phyloP scores from a whole-genome alignment of 192 early-diverging fungal species.

The Funneliformis mosseae region DNA sequence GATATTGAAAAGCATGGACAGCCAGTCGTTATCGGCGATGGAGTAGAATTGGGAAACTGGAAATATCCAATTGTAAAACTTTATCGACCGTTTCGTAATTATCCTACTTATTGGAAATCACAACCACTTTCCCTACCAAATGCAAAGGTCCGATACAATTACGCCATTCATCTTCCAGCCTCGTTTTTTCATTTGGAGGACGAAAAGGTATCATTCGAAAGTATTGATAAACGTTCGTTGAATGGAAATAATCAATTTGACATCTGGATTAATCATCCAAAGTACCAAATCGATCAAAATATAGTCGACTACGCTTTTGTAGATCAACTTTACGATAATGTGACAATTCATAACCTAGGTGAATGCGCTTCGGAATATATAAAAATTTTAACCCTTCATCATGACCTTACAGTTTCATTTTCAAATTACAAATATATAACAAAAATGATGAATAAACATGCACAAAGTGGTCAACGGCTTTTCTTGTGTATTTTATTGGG shows the following conservation, averaged over 20 bases:
- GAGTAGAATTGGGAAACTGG: neutral
- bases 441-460: neutral
- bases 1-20: neutral
- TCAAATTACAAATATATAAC: neutral
- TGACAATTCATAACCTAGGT: neutral
- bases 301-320: neutral
- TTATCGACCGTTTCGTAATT: neutral
- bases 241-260: neutral
- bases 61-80: neutral
- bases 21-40: neutral
- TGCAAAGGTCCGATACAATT: neutral
- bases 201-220: slow-evolving; percentile 6
- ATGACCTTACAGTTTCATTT: neutral
- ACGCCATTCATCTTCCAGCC: neutral
- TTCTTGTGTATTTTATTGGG: neutral
- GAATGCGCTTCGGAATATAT: neutral
- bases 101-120: slow-evolving; percentile 12
- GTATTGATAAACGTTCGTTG: slow-evolving; percentile 8
- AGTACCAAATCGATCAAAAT: neutral
- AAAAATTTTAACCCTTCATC: neutral
- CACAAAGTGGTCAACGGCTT: neutral
- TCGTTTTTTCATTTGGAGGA: neutral
- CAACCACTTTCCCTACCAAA: neutral
- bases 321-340: neutral
- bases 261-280: neutral